These are phyloP conservation scores for Austroboletus novae-zelandiae DNA, from an alignment of 1,284 basidiomycete genomes.

Conservation along the genomic window DNA sequence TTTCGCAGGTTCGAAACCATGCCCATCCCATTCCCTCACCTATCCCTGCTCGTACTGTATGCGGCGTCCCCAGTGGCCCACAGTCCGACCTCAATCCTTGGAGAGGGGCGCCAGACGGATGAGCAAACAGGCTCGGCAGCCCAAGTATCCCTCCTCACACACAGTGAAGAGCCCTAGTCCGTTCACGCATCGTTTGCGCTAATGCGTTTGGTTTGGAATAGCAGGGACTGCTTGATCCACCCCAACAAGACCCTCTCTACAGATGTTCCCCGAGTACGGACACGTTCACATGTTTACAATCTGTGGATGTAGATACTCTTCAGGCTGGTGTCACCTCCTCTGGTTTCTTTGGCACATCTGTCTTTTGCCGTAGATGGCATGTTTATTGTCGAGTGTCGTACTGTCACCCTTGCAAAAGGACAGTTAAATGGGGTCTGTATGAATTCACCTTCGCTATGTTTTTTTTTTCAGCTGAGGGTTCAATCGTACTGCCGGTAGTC, in stretches of 20 bases:
- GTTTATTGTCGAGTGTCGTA: conserved; percentile 34
- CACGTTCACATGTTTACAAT: conserved; percentile 29
- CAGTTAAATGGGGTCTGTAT: conserved; percentile 12
- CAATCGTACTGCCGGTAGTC: conserved; percentile 22
- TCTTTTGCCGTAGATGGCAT: conserved; percentile 35
- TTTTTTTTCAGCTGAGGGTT: neutral
- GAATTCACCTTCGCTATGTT: neutral
- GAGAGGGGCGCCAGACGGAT: too few relatives aligned
- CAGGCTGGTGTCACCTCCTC: conserved; percentile 10
- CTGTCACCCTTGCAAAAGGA: conserved; percentile 23
- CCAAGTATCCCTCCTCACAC: too few relatives aligned
- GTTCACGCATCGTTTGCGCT: too few relatives aligned
- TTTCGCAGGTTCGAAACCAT: too few relatives aligned
- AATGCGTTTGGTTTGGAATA: too few relatives aligned
- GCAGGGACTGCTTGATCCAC: too few relatives aligned
- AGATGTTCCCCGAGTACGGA: conserved; percentile 25
- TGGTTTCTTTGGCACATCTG: conserved; percentile 29
- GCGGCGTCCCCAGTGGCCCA: too few relatives aligned
- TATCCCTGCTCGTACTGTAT: too few relatives aligned
- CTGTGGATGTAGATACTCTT: conserved; percentile 17
- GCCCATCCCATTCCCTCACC: too few relatives aligned
- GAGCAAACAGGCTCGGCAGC: too few relatives aligned
- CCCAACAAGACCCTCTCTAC: neutral
- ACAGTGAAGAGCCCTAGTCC: too few relatives aligned
- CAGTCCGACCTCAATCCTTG: too few relatives aligned